Evolutionary conservation across 2,329 filamentous ascomycete genomes (phyloP), one percentile per base, ranked within the genome.

Genomic region (Zarea fungicola): DNA sequence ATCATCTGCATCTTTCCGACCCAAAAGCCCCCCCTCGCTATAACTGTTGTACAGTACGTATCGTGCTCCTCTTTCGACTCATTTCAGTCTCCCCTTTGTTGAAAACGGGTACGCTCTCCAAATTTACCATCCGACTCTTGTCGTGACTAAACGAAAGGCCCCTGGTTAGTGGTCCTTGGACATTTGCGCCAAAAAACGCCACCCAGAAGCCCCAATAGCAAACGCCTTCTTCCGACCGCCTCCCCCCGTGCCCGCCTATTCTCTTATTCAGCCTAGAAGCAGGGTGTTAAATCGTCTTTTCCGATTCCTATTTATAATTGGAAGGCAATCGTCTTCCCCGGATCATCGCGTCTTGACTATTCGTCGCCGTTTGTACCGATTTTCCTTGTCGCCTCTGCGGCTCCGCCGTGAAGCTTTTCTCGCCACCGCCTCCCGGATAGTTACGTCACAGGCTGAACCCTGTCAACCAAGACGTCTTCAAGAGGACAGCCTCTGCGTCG

Each of bases 371-470:
- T 34, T 34, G 44, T n/a, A 18, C 18, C 34, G 9, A 25, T 29
- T 23, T 31, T 36, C 26, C 26, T 11, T 10, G 22, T 28, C 42
- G 31, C 31, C 21, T 46, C n/a, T 46, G 43, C 44, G 35, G 35
- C 44, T 47, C 35, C 26, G 44, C 44, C 35, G 19, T 41, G 21
- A 32, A 19, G 13, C 26, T 19, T 11, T 32, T 47, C 44, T 47
- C 44, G 44, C 44, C 44, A 47, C 44, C 44, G 44, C 44, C 44
- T 47, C 44, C 44, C 36, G n/a, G 16, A 36, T 11, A 14, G 26
- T 47, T 47, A 47, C 44, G 44, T 47, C 44, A 47, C 44, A 47
- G 44, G 44, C 44, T 47, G 28, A 47, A 32, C 44, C 35, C 28
- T 32, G 36, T 36, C 37, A 47, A 47, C 43, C 43, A 29, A 29